phyloP scores from a whole-genome alignment of 1,284 basidiomycete species.

The Coriolopsis trogii region DNA sequence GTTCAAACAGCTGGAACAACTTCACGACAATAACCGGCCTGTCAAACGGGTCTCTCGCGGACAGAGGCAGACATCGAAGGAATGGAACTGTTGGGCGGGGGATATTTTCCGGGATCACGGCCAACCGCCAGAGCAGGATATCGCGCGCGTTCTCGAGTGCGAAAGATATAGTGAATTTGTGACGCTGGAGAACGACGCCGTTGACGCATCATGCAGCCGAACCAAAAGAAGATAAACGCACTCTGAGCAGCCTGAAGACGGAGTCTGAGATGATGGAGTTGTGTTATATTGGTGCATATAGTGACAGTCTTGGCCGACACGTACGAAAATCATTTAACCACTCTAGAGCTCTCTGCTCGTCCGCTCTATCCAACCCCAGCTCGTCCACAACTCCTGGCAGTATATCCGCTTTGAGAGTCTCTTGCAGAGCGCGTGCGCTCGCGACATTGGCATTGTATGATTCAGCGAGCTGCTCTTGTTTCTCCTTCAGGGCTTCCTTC shows the following conservation, averaged over 20 bases:
- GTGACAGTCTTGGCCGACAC: constrained; percentile 8
- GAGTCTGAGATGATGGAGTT: constrained; percentile 43
- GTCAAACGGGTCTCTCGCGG: constrained; percentile 58
- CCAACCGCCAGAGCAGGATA: constrained; percentile 61
- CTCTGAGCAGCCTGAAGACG: constrained; percentile 67
- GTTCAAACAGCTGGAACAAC: constrained; percentile 40
- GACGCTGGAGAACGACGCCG: constrained; percentile 47
- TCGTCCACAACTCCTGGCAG: constrained; percentile 62
- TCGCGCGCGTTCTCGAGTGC: constrained; percentile 61
- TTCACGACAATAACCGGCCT: constrained; percentile 60
- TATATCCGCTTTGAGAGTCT: constrained; percentile 54
- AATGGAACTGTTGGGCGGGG: constrained; percentile 32
- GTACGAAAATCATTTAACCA: constrained; percentile 61
- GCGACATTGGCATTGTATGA: constrained; percentile 50
- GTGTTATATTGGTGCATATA: constrained; percentile 1
- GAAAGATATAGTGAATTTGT: constrained; percentile 66
- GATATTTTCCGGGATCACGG: constrained; percentile 43
- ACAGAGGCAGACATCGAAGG: constrained; percentile 53
- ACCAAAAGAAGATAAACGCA: constrained; percentile 35
- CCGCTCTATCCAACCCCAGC: constrained; percentile 49
- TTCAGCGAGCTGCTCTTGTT: constrained; percentile 25
- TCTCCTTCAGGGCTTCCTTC: constrained; percentile 20
- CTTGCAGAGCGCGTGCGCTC: constrained; percentile 48
- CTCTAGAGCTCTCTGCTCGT: constrained; percentile 51
- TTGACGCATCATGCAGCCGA: not conserved